A percentile compares a stretch with the other conserved stretches of the same genome.
These are phyloP conservation scores for Aspergillus phoenicis DNA, from an alignment of 2,329 filamentous ascomycete species.

Conservation along the genomic window DNA sequence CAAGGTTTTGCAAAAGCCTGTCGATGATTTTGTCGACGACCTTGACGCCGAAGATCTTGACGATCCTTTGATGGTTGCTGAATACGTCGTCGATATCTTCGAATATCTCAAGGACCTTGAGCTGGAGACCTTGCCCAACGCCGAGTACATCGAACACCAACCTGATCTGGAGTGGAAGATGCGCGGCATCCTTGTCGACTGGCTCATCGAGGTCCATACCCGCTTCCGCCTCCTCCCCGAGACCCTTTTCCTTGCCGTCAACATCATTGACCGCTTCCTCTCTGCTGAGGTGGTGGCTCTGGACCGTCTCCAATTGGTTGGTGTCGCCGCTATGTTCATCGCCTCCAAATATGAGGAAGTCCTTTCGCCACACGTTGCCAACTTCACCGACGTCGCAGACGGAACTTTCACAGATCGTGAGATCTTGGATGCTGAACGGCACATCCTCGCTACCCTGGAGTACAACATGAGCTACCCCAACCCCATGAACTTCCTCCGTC, in stretches of 20 bases:
- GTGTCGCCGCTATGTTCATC: conserved; percentile 99
- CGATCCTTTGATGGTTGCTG: conserved; percentile 95
- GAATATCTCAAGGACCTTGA: conserved; percentile 92
- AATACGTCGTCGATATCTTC: conserved; percentile 96
- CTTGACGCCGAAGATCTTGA: conserved; percentile 86
- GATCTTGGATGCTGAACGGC: conserved; percentile 95
- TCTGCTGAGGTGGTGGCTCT: conserved; percentile 94
- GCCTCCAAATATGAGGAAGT: conserved; percentile 99
- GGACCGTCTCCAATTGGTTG: conserved; percentile 92
- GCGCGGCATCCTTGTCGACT: conserved; percentile 94
- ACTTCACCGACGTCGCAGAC: conserved; percentile 96
- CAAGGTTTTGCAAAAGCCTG: conserved; percentile 45
- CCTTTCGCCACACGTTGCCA: conserved; percentile 91
- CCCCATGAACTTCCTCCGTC: conserved; percentile 98
- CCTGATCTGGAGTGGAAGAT: conserved; percentile 98
- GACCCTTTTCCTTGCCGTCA: conserved; percentile 94
- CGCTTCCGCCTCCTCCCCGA: conserved; percentile 94
- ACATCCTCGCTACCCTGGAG: conserved; percentile 85
- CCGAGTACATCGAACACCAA: conserved; percentile 93
- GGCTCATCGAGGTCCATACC: conserved; percentile 97
- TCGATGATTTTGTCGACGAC: conserved; percentile 50
- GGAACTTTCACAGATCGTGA: conserved; percentile 94
- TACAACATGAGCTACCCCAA: conserved; percentile 99
- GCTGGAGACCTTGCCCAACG: conserved; percentile 77
- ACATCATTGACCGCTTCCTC: conserved; percentile 97